Percentiles rank a stretch among this genome's conserved stretches.
phyloP scores from a whole-genome alignment of 2,329 filamentous ascomycete species.

The Colletotrichum coccodes region DNA sequence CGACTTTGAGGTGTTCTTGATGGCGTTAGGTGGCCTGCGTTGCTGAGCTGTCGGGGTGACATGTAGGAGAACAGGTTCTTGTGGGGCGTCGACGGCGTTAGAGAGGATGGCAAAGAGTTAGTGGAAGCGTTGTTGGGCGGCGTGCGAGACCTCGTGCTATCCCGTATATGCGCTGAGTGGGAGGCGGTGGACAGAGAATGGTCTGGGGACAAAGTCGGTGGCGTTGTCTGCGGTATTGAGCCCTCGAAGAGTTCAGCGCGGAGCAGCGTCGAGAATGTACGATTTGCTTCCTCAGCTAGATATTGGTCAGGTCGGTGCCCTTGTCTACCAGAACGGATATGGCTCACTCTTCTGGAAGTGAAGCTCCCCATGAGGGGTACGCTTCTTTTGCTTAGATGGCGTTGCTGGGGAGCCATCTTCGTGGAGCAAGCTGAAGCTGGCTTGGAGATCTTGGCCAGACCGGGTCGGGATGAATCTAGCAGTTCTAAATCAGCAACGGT shows the following conservation, averaged over 20 bases:
- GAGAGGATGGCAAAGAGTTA: constrained; percentile 73
- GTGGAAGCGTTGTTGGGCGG: constrained; percentile 75
- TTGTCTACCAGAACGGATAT: background rate
- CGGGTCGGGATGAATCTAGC: constrained; percentile 93
- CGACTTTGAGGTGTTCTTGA: constrained; percentile 89
- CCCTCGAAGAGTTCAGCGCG: constrained; percentile 93
- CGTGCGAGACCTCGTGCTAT: constrained; percentile 81
- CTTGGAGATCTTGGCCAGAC: constrained; percentile 90
- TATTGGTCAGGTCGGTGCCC: constrained; percentile 1
- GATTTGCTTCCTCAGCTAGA: constrained; percentile 89
- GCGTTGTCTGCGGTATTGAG: constrained; percentile 83
- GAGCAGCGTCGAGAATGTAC: constrained; percentile 88
- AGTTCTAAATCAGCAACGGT: background rate
- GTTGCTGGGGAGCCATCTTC: constrained; percentile 95
- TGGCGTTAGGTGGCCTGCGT: constrained; percentile 85
- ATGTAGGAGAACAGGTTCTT: constrained; percentile 97
- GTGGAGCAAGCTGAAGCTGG: constrained; percentile 90
- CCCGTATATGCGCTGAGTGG: constrained; percentile 61
- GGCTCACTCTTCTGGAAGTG: constrained; percentile 90
- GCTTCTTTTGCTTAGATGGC: constrained; percentile 85
- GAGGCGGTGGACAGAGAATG: constrained; percentile 59
- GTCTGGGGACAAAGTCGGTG: constrained; percentile 71
- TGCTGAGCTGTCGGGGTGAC: constrained; percentile 76
- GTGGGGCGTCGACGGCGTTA: constrained; percentile 94
- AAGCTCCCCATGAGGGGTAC: constrained; percentile 87